These are phyloP conservation scores for Hymenotorrendiella dingleyae DNA, from an alignment of 2,329 filamentous ascomycete genomes.

Conservation along the genomic window DNA sequence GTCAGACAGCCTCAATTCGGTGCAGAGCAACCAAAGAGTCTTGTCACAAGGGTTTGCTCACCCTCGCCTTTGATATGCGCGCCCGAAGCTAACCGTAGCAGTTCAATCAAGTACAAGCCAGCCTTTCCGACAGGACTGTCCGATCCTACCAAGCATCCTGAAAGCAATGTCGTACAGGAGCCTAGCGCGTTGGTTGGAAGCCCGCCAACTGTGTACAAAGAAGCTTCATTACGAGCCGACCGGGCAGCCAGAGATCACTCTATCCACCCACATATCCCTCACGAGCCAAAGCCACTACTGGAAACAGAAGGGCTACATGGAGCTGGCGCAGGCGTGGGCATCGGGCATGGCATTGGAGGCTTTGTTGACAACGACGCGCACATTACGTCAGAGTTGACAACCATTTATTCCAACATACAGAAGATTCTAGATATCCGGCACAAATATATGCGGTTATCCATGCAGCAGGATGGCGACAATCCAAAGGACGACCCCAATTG, in stretches of 20 bases:
- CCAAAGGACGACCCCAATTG: constrained; percentile 79
- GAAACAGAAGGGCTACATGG: constrained; percentile 49
- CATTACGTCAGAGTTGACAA: constrained; percentile 75
- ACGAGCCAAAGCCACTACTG: constrained; percentile 49
- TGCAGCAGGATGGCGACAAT: constrained; percentile 78
- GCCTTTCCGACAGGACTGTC: constrained; percentile 25
- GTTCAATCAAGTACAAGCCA: constrained; percentile 22
- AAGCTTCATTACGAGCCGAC: constrained; percentile 25
- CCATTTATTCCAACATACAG: constrained; percentile 87
- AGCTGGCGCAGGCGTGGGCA: constrained; percentile 50
- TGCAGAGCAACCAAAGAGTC: constrained; percentile 21
- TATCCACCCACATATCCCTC: constrained; percentile 44
- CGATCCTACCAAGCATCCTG: constrained; percentile 26
- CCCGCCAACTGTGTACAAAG: constrained; percentile 15
- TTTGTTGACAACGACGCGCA: constrained; percentile 69
- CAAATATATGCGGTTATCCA: constrained; percentile 81
- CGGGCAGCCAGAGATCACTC: constrained; percentile 36
- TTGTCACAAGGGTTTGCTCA: constrained; percentile 17
- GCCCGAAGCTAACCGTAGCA: constrained; percentile 6
- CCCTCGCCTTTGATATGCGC: neutral
- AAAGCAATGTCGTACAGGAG: constrained; percentile 29
- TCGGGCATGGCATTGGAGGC: constrained; percentile 55
- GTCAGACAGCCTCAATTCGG: constrained; percentile 26
- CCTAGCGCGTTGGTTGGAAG: constrained; percentile 13
- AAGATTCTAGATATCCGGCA: constrained; percentile 81